These are phyloP conservation scores for Nothophytophthora sp. DNA, from an alignment of 352 stramenopile species.

Conservation along the genomic window DNA sequence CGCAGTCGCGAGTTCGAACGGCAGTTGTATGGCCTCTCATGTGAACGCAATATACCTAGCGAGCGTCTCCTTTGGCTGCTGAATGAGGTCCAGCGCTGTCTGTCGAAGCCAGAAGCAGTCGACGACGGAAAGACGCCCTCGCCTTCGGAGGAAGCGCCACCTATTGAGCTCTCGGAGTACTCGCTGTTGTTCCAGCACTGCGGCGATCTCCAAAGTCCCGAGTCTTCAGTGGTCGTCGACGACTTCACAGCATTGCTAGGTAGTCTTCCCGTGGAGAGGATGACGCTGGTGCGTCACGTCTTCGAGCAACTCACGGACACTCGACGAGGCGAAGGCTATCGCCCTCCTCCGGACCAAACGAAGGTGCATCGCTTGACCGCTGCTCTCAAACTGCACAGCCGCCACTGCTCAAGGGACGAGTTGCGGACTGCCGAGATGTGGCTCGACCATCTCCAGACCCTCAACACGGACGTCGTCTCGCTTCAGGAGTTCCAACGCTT, in stretches of 20 bases:
- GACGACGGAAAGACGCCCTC: background rate
- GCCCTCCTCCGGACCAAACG: slow-evolving; percentile 49
- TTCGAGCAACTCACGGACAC: slow-evolving; percentile 64
- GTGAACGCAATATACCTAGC: slow-evolving; percentile 11
- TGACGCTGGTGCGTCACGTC: slow-evolving; percentile 39
- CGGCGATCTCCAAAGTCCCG: slow-evolving; percentile 16
- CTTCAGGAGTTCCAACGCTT: slow-evolving; percentile 46
- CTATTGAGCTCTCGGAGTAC: slow-evolving; percentile 44
- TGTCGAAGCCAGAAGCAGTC: background rate
- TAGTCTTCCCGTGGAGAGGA: slow-evolving; percentile 35
- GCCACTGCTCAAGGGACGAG: slow-evolving; percentile 38
- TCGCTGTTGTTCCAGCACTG: slow-evolving; percentile 56
- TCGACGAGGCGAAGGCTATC: slow-evolving; percentile 37
- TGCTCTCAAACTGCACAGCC: slow-evolving; percentile 47
- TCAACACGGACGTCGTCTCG: slow-evolving; percentile 19
- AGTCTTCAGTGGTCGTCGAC: slow-evolving; percentile 16
- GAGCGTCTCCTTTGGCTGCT: slow-evolving; percentile 18
- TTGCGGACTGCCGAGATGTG: slow-evolving; percentile 32
- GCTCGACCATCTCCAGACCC: slow-evolving; percentile 19
- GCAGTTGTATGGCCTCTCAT: slow-evolving; percentile 5
- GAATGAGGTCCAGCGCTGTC: slow-evolving; percentile 11
- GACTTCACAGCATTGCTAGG: slow-evolving; percentile 43
- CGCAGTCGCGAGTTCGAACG: slow-evolving; percentile 14
- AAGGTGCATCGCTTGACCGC: slow-evolving; percentile 47
- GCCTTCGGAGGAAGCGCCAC: background rate